Evolutionary conservation across 1,284 basidiomycete species (phyloP), one percentile per base, ranked within the genome.

Genomic region (Violaceomyces palustris): DNA sequence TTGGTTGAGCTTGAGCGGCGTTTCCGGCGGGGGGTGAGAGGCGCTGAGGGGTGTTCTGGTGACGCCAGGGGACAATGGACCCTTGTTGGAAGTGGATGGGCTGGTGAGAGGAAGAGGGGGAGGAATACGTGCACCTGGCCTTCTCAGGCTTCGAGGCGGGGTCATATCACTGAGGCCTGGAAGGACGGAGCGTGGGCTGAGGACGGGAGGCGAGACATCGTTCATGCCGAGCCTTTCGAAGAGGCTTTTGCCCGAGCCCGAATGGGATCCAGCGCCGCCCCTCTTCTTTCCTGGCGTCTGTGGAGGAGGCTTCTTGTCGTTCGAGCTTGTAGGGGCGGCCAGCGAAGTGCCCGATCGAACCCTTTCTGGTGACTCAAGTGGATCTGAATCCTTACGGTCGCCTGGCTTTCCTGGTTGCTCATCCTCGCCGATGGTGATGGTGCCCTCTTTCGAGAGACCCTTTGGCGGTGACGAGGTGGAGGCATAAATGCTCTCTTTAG

Each of bases 31-130:
- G 4, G 64, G 55, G 26, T 62, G 56, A 3, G 62, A 57, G 4
- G 64, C 64, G 45, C 59, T 62, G 23, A 67, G 51, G 6, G 64
- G 64, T 8, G 64, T 67, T 17, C 57, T 48, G 0, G 64, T 53
- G 29, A 42, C 51, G 37, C 35, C 35, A 3, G 59, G 50, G 9
- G 54, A 54, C 1, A 34, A 25, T 8, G 50, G 31, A 5, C 25
- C 42, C 21, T 50, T 48, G 42, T 51, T 51, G 25, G 51, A 45
- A n/a, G n/a, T n/a, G 7, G 56, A 50, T 10, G 56, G 56, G 28
- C 56, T 60, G 33, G 47, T 49, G 28, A 60, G 51, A 6, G 56
- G 56, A 0, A 60, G 45, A 2, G 56, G 56, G 10, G 51, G 51
- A 19, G 56, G 56, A 11, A 60, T 36, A 34, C 55, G 54, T 14